Conservation (phyloP, 108 stramenopile species). For the Nitzschia sp. region DNA sequence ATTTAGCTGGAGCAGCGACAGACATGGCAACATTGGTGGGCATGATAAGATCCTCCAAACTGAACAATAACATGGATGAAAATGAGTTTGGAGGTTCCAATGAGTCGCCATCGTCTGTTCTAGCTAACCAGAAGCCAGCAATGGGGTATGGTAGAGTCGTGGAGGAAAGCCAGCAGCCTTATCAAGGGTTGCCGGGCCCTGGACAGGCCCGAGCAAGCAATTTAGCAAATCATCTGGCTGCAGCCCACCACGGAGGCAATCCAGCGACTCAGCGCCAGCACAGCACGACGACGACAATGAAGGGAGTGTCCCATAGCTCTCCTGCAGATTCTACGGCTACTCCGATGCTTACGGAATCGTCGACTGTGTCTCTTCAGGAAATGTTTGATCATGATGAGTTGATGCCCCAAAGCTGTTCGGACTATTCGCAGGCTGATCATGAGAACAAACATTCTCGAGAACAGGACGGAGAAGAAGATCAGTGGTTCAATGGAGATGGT, state of each 20-base stretch:
- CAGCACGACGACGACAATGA: neutral
- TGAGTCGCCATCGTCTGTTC: neutral
- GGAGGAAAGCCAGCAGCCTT: neutral
- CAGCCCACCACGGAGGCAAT: neutral
- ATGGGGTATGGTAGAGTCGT: neutral
- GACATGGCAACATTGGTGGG: neutral
- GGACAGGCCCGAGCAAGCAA: neutral
- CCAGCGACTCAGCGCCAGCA: neutral
- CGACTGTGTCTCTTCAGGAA: conserved; percentile 10
- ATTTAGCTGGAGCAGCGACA: too few species aligned
- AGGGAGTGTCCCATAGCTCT: neutral
- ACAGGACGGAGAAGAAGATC: neutral
- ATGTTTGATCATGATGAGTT: conserved; percentile 12
- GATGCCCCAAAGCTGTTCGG: neutral
- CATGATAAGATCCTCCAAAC: neutral
- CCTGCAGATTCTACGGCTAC: neutral
- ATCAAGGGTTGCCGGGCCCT: neutral
- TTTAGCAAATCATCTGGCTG: neutral
- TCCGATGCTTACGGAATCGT: neutral
- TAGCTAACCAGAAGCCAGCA: neutral
- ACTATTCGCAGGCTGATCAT: neutral
- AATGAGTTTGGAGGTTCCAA: neutral
- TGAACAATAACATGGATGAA: neutral
- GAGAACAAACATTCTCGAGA: too few species aligned
- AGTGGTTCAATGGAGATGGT: conserved; percentile 20